Evolutionary conservation across 495 filamentous ascomycete genomes (phyloP).

Genomic region (Melanomma pulvis-pyrius): DNA sequence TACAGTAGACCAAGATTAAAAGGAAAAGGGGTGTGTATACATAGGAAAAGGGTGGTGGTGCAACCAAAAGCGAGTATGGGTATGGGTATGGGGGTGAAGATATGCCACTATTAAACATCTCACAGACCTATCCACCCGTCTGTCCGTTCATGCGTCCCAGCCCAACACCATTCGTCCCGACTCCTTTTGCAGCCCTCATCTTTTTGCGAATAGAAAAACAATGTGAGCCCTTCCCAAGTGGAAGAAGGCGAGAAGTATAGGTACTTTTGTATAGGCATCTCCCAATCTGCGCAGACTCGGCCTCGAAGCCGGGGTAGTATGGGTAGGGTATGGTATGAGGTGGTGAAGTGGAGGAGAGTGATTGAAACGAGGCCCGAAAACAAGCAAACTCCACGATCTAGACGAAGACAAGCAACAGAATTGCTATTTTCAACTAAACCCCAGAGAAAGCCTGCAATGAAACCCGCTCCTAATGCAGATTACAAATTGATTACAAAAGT

Average conservation of each 20-base stretch:
- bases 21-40: conserved; percentile 10
- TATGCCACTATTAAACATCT: conserved; percentile 5
- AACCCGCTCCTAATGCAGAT: conserved; percentile 31
- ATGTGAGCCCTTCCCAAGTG: neutral
- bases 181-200: conserved; percentile 19
- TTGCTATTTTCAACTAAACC: conserved; percentile 5
- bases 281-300: neutral
- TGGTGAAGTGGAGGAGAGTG: neutral
- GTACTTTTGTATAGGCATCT: conserved; percentile 14
- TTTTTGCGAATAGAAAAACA: conserved; percentile 5
- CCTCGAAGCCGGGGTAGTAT: neutral
- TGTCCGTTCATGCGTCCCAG: neutral
- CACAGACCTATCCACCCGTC: neutral
- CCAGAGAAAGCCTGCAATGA: neutral
- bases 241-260: conserved; percentile 6
- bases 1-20: neutral
- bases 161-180: neutral
- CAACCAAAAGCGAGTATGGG: neutral
- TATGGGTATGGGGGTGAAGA: neutral
- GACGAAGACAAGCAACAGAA: neutral
- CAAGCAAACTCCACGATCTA: neutral
- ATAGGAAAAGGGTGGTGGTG: conserved; percentile 2
- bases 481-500: conserved; percentile 38
- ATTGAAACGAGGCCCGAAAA: neutral
- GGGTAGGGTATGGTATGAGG: neutral